Base-by-base conservation (phyloP, 2,329 filamentous ascomycete species). In the Gliomastix tumulicola region DNA sequence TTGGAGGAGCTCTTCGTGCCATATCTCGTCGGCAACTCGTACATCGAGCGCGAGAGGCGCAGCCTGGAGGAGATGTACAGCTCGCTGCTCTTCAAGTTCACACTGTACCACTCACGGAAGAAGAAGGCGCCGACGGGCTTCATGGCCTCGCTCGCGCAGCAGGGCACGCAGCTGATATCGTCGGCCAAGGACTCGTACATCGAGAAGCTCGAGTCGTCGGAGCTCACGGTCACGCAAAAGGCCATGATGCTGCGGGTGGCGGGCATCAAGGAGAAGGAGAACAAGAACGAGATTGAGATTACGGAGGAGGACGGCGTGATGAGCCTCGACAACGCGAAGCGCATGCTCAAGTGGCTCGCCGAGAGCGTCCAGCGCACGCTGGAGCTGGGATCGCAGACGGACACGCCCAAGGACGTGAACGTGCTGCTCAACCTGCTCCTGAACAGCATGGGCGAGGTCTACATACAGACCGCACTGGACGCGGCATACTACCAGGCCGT, bases 281-380 rank as follows among this genome's bases (percentile, higher is more conserved):
- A 83, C 51, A 85, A 87, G 57, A 83, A 84, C 47, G 89, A 95
- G 36, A 88, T 94, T 40, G 89, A 94, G 54, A 84, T 97, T 21
- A 82, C 83, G 0, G 92, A 97, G 41, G 81, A 90, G 53, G 90
- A 98, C 51, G 92, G 92, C 22, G 71, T 79, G 39, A 67, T 97
- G 19, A 90, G 82, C 47, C 69, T 94, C 5, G 70, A 79, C n/a
- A 88, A 85, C 56, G 87, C 89, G n/a, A 97, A 97, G 63, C 78
- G 92, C 39, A 98, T 98, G 89, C 74, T 98, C 41, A 94, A 87
- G 55, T 98, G 92, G 92, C 68, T 98, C 28, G 92, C 92, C 3
- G 92, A 98, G 66, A 88, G 87, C 43, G 90, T 98, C 18, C 85
- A 92, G 27, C 75, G 92, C 44, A 88, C 88, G 0, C 71, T 98